phyloP scores from a whole-genome alignment of 1,284 basidiomycete genomes.

The Heliocybe sulcata region DNA sequence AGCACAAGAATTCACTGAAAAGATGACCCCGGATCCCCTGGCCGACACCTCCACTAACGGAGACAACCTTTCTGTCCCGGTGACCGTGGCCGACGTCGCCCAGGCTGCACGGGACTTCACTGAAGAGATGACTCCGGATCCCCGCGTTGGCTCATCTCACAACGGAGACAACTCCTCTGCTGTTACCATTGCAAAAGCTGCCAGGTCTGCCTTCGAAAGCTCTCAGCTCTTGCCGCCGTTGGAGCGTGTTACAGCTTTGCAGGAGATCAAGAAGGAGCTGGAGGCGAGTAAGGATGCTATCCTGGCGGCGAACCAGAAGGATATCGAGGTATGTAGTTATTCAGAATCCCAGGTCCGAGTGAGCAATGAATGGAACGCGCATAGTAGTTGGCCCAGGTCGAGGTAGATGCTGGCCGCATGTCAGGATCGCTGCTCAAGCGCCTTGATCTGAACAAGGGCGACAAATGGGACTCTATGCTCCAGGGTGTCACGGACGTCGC shows the following conservation, averaged over 20 bases:
- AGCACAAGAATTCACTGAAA: too few species aligned
- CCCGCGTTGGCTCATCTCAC: too few species aligned
- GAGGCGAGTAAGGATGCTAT: slow-evolving; percentile 59
- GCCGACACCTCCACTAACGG: not conserved
- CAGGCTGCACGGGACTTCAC: too few species aligned
- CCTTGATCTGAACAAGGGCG: slow-evolving; percentile 77
- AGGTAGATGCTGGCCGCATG: slow-evolving; percentile 81
- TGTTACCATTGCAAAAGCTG: slow-evolving; percentile 56
- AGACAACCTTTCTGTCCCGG: slow-evolving; percentile 2
- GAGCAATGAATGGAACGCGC: not conserved
- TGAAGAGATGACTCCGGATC: too few species aligned
- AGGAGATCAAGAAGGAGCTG: slow-evolving; percentile 64
- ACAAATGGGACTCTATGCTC: slow-evolving; percentile 94
- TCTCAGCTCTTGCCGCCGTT: slow-evolving; percentile 72
- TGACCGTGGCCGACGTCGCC: too few species aligned
- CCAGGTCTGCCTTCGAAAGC: slow-evolving; percentile 78
- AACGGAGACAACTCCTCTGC: slow-evolving; percentile 1
- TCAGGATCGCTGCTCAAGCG: slow-evolving; percentile 78
- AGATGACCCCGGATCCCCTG: too few species aligned
- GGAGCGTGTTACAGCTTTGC: slow-evolving; percentile 68
- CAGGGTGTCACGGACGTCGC: slow-evolving; percentile 89
- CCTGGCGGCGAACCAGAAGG: slow-evolving; percentile 72
- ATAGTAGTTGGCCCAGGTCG: slow-evolving; percentile 62
- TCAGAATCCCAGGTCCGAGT: not conserved
- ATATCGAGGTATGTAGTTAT: slow-evolving; percentile 55